Percentiles rank a stretch among this genome's conserved stretches.
These are phyloP conservation scores for Boletus sp. DNA, from an alignment of 768 basidiomycete genomes.

Conservation along the genomic window DNA sequence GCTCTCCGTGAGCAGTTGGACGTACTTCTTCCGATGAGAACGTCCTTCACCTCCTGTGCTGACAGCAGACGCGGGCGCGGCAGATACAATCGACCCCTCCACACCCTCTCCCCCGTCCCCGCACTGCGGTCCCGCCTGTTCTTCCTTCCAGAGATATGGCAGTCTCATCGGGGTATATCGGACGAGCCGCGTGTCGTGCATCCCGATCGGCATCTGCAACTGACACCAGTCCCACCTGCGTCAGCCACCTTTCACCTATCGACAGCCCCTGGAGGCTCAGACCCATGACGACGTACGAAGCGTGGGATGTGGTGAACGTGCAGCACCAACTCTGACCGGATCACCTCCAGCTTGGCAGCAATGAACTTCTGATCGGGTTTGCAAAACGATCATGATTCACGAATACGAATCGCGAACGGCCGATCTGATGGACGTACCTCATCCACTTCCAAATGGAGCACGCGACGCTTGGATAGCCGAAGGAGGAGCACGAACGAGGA, in stretches of 20 bases:
- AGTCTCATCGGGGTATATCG: slow-evolving; percentile 12
- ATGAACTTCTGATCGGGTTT: slow-evolving; percentile 13
- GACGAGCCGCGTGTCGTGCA: slow-evolving; percentile 16
- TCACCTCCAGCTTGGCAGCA: slow-evolving; percentile 17
- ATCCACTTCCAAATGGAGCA: slow-evolving; percentile 25
- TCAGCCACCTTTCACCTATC: slow-evolving; percentile 1
- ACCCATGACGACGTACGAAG: slow-evolving; percentile 13
- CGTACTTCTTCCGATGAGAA: slow-evolving; percentile 14
- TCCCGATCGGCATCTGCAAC: slow-evolving; percentile 12
- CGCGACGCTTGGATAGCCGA: slow-evolving; percentile 15
- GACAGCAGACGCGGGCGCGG: background rate
- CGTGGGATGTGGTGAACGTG: slow-evolving; percentile 9
- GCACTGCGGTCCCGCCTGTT: background rate
- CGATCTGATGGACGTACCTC: slow-evolving; percentile 12
- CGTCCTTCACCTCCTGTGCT: background rate
- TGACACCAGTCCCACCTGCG: background rate
- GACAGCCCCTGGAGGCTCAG: background rate
- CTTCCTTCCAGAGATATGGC: slow-evolving; percentile 20
- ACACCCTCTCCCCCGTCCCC: background rate
- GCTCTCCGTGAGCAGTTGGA: slow-evolving; percentile 21
- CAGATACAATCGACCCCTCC: background rate
- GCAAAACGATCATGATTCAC: background rate
- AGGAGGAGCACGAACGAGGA: slow-evolving; percentile 21
- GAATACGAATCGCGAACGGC: background rate
- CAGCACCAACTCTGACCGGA: slow-evolving; percentile 13